These are phyloP conservation scores for Mycena alexandri DNA, from an alignment of 768 basidiomycete genomes.

Conservation along the genomic window DNA sequence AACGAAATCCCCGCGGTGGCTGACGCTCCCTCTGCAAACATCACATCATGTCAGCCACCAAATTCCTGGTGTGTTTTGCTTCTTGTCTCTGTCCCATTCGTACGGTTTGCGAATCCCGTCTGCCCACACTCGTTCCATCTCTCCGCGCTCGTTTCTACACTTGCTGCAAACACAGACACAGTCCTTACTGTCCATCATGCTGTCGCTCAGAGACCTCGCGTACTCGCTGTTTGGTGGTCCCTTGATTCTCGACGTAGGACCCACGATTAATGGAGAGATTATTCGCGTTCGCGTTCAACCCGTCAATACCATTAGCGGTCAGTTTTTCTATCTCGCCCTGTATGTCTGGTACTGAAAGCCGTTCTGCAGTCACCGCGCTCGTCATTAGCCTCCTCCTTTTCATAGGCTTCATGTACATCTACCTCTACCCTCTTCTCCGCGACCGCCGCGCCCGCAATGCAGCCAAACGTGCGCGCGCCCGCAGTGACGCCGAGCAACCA, in stretches of 20 bases:
- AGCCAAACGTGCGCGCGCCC: background rate
- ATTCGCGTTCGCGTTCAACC: conserved; percentile 36
- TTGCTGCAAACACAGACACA: conserved; percentile 25
- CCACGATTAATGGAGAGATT: conserved; percentile 36
- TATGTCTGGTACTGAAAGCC: background rate
- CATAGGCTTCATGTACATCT: conserved; percentile 42
- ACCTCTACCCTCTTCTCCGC: conserved; percentile 40
- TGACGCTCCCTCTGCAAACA: conserved; percentile 11
- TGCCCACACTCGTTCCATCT: too few species aligned
- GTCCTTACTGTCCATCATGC: conserved; percentile 34
- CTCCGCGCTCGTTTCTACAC: conserved; percentile 35
- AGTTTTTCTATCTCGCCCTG: conserved; percentile 3
- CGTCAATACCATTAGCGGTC: conserved; percentile 38
- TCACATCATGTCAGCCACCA: conserved; percentile 30
- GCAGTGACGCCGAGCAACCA: conserved; percentile 30
- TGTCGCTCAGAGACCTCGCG: conserved; percentile 24
- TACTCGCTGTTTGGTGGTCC: conserved; percentile 36
- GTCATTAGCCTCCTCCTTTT: conserved; percentile 41
- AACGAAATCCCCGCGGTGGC: conserved; percentile 4
- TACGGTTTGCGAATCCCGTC: background rate
- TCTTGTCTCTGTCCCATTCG: conserved; percentile 22
- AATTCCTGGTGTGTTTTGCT: background rate
- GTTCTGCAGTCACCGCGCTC: conserved; percentile 40
- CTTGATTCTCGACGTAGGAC: conserved; percentile 34
- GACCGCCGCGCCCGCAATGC: conserved; percentile 14